A percentile compares a stretch with the other conserved stretches of the same genome.
Evolutionary conservation across 2,329 filamentous ascomycete species (phyloP).

Genomic region (Fusarium phyllophilum): DNA sequence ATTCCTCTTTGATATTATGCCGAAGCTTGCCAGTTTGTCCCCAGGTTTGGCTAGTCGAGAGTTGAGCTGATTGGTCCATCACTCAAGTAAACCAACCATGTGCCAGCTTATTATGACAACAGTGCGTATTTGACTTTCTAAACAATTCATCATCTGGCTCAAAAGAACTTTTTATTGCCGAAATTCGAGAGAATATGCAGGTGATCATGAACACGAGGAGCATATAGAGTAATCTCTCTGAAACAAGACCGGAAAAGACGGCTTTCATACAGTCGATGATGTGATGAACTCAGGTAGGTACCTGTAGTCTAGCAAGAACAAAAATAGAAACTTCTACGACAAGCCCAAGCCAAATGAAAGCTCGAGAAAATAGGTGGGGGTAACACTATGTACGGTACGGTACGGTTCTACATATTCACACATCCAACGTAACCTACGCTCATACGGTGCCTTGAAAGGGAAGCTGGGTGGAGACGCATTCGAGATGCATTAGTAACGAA

Average conservation of each 20-base stretch:
- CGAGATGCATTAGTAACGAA: constrained; percentile 8
- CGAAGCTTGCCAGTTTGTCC: constrained; percentile 41
- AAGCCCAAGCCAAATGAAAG: constrained; percentile 20
- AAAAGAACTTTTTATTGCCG: not conserved
- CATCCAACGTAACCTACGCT: constrained; percentile 2
- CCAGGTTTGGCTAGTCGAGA: constrained; percentile 22
- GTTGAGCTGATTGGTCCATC: constrained; percentile 32
- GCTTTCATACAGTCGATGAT: constrained; percentile 5
- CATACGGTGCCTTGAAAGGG: constrained; percentile 32
- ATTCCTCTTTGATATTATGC: constrained; percentile 29
- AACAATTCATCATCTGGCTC: not conserved
- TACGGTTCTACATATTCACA: not conserved
- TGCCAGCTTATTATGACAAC: constrained; percentile 29
- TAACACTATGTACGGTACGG: constrained; percentile 12
- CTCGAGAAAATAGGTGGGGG: constrained; percentile 31
- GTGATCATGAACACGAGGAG: not conserved
- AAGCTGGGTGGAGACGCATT: constrained; percentile 29
- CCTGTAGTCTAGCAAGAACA: constrained; percentile 3
- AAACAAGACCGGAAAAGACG: constrained; percentile 22
- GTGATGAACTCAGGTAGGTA: not conserved
- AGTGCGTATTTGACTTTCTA: constrained; percentile 29
- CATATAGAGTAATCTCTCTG: constrained; percentile 10
- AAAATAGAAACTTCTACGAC: constrained; percentile 40
- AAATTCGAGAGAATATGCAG: constrained; percentile 1
- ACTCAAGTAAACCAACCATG: constrained; percentile 28